Evolutionary conservation across 2,329 filamentous ascomycete species (phyloP), one percentile per base, ranked within the genome.

Genomic region (Neurospora crassa): DNA sequence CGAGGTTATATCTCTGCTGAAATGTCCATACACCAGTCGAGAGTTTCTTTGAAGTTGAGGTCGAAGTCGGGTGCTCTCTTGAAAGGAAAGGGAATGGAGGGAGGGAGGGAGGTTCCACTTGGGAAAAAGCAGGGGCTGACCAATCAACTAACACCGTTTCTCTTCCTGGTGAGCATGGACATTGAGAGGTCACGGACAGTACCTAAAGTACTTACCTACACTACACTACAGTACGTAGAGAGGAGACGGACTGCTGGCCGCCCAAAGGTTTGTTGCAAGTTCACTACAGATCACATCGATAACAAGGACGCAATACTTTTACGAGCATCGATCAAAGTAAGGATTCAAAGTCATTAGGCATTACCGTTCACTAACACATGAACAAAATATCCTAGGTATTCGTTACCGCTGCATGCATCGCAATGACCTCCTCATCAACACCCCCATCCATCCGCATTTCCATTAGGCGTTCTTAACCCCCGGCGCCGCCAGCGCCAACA

Each of bases 401-500:
- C 5, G 45, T 14, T 63, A 34, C 24, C 53, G 29, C 47, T 34
- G 47, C 47, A 47, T 20, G 20, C 43, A 40, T 37, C 8, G 37
- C 37, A 45, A 10, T 24, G 29, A 53, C 12, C 47, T 24, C 24
- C 10, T 11, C 11, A 1, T 7, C 16, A 16, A 43, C 11, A 5
- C 0, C 10, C 24, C 45, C n/a, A 53, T 29, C 37, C 45, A 53
- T 24, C 10, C 43, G 7, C 20, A 29, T 59, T 63, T 34, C 4
- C 29, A 29, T 29, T 11, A 63, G 34, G 53, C 53, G 7, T 63
- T 63, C 53, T 63, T 63, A 1, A 63, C 53, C 8, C 69, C 69
- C 16, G 69, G 69, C 34, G 69, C 63, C 24, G 47, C 42, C 0
- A 70, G 3, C 3, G 29, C 69, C 63, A 75, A 63, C 72, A 75